Percentiles rank a stretch among this genome's conserved stretches.
phyloP scores from a whole-genome alignment of 2,329 filamentous ascomycete species.

The Curvularia lunata region DNA sequence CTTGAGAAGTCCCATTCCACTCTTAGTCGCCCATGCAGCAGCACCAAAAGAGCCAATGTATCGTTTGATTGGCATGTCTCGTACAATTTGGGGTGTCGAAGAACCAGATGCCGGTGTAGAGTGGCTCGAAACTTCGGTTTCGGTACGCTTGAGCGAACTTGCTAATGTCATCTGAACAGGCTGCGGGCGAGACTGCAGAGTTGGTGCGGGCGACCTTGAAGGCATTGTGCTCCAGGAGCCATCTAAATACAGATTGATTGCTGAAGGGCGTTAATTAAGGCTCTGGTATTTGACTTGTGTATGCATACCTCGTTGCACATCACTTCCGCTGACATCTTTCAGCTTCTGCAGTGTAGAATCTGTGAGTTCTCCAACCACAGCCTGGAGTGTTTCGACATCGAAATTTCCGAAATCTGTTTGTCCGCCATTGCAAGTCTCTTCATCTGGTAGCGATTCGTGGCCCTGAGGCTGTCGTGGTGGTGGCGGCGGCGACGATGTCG shows the following conservation, averaged over 20 bases:
- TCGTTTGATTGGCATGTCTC: conserved; percentile 63
- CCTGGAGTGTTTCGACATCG: conserved; percentile 61
- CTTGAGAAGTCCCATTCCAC: conserved; percentile 74
- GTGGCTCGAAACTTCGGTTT: conserved; percentile 32
- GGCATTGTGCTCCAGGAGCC: conserved; percentile 62
- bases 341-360: conserved; percentile 55
- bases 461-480: conserved; percentile 31
- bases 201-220: conserved; percentile 16
- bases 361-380: conserved; percentile 64
- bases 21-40: conserved; percentile 89
- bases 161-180: conserved; percentile 33
- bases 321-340: conserved; percentile 57
- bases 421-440: conserved; percentile 17
- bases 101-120: conserved; percentile 32
- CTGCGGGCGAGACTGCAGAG: conserved; percentile 26
- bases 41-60: conserved; percentile 94
- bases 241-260: conserved; percentile 70
- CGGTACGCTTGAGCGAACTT: conserved; percentile 32
- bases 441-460: conserved; percentile 3
- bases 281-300: neutral
- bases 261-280: conserved; percentile 39
- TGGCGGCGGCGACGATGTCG: conserved; percentile 19
- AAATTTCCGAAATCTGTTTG: conserved; percentile 51
- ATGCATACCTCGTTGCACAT: conserved; percentile 59
- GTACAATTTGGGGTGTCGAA: conserved; percentile 30